Evolutionary conservation across 148 eudicot species (phyloP).

Genomic region (Persicaria maculosa): DNA sequence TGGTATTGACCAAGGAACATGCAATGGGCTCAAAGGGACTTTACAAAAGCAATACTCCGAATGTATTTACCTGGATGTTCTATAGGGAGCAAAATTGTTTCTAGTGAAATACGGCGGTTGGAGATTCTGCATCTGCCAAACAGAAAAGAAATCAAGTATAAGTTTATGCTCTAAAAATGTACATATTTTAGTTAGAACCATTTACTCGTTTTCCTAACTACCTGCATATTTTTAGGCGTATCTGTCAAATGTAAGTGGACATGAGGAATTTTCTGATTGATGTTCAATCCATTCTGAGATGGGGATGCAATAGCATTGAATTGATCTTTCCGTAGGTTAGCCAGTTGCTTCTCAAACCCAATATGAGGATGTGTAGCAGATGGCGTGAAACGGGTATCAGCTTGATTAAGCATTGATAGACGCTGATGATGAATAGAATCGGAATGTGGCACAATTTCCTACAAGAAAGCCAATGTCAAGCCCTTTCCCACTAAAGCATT

Average conservation of each 20-base stretch:
- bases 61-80: constrained; percentile 36
- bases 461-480: background rate
- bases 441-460: constrained; percentile 1
- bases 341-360: constrained; percentile 12
- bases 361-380: constrained; percentile 17
- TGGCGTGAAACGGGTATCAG: constrained; percentile 13
- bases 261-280: too few relatives aligned
- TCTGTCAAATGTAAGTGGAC: background rate
- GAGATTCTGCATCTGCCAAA: constrained; percentile 33
- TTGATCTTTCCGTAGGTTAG: constrained; percentile 15
- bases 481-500: too few relatives aligned
- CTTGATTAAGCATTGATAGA: constrained; percentile 25
- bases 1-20: background rate
- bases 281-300: too few relatives aligned
- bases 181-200: background rate
- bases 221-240: constrained; percentile 2
- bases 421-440: constrained; percentile 24
- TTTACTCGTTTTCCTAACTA: background rate
- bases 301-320: constrained; percentile 2
- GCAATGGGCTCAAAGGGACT: background rate
- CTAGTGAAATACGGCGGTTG: constrained; percentile 19
- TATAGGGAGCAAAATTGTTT: constrained; percentile 18
- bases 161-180: background rate
- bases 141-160: background rate
- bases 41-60: background rate